A percentile compares a stretch with the other conserved stretches of the same genome.
Evolutionary conservation across 2,329 filamentous ascomycete genomes (phyloP).

Genomic region (Talaromyces piceae): DNA sequence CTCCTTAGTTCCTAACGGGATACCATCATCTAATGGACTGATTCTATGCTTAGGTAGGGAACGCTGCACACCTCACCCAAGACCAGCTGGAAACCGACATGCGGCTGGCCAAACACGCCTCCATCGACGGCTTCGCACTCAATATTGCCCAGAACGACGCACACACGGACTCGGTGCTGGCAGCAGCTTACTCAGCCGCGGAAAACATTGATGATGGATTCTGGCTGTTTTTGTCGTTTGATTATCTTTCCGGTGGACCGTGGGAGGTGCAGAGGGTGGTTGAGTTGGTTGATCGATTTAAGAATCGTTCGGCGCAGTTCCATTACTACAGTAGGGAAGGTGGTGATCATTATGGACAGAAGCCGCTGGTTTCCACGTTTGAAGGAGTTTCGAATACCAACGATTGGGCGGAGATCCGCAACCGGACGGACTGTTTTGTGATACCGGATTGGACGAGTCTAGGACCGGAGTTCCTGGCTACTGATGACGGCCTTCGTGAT

Average conservation of each 20-base stretch:
- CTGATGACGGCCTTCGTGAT: slow-evolving; percentile 19
- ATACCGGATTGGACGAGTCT: slow-evolving; percentile 42
- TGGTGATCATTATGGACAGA: too few species aligned
- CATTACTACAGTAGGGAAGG: slow-evolving; percentile 18
- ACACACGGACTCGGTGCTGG: slow-evolving; percentile 17
- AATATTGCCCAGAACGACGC: slow-evolving; percentile 27
- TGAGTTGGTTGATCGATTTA: slow-evolving; percentile 20
- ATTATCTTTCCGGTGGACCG: slow-evolving; percentile 27
- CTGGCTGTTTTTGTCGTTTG: slow-evolving; percentile 32
- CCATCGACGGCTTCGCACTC: slow-evolving; percentile 37
- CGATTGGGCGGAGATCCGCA: slow-evolving; percentile 32
- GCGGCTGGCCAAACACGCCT: slow-evolving; percentile 25
- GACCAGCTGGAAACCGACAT: slow-evolving; percentile 23
- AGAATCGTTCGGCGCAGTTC: slow-evolving; percentile 20
- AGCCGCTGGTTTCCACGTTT: slow-evolving; percentile 37
- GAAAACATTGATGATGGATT: slow-evolving; percentile 19
- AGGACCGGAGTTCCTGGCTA: slow-evolving; percentile 20
- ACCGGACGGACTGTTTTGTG: slow-evolving; percentile 32
- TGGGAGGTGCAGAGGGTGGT: slow-evolving; percentile 24
- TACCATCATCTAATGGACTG: not conserved
- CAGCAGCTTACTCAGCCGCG: slow-evolving; percentile 21
- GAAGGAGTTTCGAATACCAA: slow-evolving; percentile 36
- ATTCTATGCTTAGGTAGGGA: slow-evolving; percentile 19
- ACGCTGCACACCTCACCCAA: slow-evolving; percentile 12
- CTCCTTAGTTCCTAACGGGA: not conserved